Evolutionary conservation across 2,329 filamentous ascomycete species (phyloP), one percentile per base, ranked within the genome.

Genomic region (Chaetomiaceae sp.): DNA sequence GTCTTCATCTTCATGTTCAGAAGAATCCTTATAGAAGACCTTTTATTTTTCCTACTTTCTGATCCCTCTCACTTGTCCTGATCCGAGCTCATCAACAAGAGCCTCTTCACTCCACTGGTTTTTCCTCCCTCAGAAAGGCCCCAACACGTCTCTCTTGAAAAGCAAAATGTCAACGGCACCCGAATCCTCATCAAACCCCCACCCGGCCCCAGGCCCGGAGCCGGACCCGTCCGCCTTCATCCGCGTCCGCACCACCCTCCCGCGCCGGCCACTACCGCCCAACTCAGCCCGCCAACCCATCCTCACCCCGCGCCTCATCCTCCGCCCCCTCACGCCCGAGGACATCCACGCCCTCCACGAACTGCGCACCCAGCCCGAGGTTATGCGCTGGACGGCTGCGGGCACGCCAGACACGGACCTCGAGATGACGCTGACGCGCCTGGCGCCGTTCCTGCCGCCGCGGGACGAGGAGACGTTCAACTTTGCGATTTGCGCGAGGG

Each of bases 361-460:
- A 19, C 68, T 87, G 47, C 78, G 83, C 20, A 70, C 69, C 13
- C 72, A 83, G 61, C 72, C 74, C 4, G 79, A 83, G 57, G 78
- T 83, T 41, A 87, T 87, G 84, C 64, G 65, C 48, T 83, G 76
- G 72, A 82, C 82, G 47, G 48, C 55, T 3, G 56, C 61, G 56
- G 74, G 72, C 51, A 50, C 58, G 8, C 57, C 68, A 8, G 76
- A 83, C 65, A 54, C 60, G 47, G 67, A 74, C 58, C 43, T 72
- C 2, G 70, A 68, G 1, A 69, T 72, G 50, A 77, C 78, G 9
- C 65, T 65, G 52, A 58, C 53, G 20, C 70, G 62, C 44, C 60
- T 81, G 42, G 62, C 63, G 4, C 57, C 55, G 10, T 72, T 69
- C 27, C 62, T 81, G n/a, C 68, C 77, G 1, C 76, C 75, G 5